phyloP scores from a whole-genome alignment of 495 filamentous ascomycete species.

The Mytilinidion resinicola region DNA sequence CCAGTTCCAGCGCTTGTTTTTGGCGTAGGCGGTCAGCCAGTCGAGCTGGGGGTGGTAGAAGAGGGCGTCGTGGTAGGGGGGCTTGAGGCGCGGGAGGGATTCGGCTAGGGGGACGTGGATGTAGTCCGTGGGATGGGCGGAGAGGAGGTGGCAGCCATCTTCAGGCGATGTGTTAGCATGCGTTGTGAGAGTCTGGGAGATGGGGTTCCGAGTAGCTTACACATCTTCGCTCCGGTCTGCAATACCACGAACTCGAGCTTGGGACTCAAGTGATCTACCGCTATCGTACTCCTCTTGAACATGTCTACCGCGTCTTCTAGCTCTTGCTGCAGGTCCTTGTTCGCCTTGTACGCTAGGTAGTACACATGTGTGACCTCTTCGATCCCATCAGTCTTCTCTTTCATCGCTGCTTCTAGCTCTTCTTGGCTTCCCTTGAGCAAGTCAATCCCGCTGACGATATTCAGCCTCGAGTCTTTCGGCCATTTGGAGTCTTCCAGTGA shows the following conservation, averaged over 20 bases:
- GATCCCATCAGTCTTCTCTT: conserved; percentile 26
- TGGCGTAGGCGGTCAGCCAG: conserved; percentile 26
- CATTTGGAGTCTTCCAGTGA: conserved; percentile 32
- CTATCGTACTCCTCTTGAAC: conserved; percentile 31
- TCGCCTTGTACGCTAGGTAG: conserved; percentile 35
- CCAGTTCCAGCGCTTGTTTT: conserved; percentile 32
- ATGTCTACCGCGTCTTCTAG: conserved; percentile 33
- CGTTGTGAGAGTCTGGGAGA: neutral
- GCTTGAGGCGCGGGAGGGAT: conserved; percentile 25
- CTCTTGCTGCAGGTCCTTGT: conserved; percentile 31
- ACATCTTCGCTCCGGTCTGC: conserved; percentile 35
- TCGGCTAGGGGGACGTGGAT: conserved; percentile 33
- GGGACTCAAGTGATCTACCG: conserved; percentile 24
- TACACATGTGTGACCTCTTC: conserved; percentile 38
- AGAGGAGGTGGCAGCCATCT: conserved; percentile 33
- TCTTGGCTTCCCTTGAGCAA: conserved; percentile 32
- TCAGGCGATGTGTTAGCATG: neutral
- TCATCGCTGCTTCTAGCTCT: conserved; percentile 27
- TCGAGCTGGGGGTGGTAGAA: conserved; percentile 36
- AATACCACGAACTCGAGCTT: conserved; percentile 32
- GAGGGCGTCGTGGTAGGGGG: conserved; percentile 28
- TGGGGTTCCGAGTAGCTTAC: conserved; percentile 3
- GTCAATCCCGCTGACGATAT: conserved; percentile 36
- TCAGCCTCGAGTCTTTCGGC: conserved; percentile 32
- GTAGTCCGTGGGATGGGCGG: conserved; percentile 33